Evolutionary conservation across 1,284 basidiomycete species (phyloP).

Genomic region (Amylostereum areolatum): DNA sequence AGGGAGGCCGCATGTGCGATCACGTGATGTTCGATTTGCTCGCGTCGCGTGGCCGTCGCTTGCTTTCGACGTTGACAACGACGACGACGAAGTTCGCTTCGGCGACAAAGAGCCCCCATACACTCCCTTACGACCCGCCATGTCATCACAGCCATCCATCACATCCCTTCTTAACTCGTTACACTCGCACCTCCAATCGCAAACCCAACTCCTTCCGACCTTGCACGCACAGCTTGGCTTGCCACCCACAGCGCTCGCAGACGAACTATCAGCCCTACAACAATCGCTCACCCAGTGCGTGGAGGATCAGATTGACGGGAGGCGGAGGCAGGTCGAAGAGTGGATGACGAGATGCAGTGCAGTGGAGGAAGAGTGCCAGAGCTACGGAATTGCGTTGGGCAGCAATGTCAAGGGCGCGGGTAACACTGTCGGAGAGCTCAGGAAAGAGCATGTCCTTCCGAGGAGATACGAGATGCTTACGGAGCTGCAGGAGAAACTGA

Average conservation of each 20-base stretch:
- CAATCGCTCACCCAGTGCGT: conserved; percentile 64
- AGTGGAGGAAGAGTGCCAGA: conserved; percentile 57
- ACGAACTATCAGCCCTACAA: conserved; percentile 63
- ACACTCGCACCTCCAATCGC: conserved; percentile 68
- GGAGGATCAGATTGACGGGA: conserved; percentile 58
- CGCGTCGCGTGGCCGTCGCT: background rate
- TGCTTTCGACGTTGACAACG: background rate
- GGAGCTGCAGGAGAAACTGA: conserved; percentile 65
- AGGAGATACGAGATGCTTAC: conserved; percentile 58
- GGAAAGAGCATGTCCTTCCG: conserved; percentile 55
- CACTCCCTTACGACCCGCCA: background rate
- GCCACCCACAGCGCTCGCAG: conserved; percentile 65
- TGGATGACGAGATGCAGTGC: conserved; percentile 62
- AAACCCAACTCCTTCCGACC: conserved; percentile 69
- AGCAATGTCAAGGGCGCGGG: conserved; percentile 60
- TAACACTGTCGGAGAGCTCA: conserved; percentile 53
- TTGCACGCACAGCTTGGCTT: conserved; percentile 67
- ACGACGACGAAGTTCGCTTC: background rate
- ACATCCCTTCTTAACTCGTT: conserved; percentile 70
- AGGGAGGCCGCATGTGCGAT: background rate
- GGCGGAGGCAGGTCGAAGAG: conserved; percentile 62
- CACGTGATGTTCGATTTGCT: background rate
- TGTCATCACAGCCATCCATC: conserved; percentile 17
- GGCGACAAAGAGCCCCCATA: background rate
- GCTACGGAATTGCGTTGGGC: conserved; percentile 63